A percentile compares a stretch with the other conserved stretches of the same genome.
phyloP scores from a whole-genome alignment of 2,329 filamentous ascomycete genomes.

The Colletotrichum shisoi region DNA sequence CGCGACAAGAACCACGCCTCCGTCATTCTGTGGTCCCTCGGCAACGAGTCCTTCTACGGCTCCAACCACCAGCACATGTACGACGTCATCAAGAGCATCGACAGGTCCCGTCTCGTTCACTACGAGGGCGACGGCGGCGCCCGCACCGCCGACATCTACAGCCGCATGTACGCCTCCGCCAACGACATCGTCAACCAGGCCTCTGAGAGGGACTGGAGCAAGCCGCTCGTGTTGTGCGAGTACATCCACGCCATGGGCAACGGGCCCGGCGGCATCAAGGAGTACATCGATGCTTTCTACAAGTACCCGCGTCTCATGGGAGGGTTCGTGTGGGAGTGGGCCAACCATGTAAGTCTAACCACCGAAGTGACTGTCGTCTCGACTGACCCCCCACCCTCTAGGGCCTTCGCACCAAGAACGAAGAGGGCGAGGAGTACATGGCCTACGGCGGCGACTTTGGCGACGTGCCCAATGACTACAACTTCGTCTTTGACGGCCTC shows the following conservation, averaged over 20 bases:
- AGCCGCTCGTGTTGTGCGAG: constrained; percentile 67
- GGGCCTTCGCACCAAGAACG: constrained; percentile 55
- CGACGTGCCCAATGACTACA: constrained; percentile 66
- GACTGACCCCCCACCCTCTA: constrained; percentile 36
- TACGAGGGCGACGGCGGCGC: constrained; percentile 70
- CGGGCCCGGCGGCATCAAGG: constrained; percentile 70
- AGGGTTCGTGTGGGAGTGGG: constrained; percentile 72
- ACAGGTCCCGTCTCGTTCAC: constrained; percentile 67
- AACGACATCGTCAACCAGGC: constrained; percentile 54
- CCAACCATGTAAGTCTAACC: constrained; percentile 58
- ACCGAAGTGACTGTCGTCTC: neutral
- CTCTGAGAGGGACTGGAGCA: constrained; percentile 54
- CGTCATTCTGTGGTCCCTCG: constrained; percentile 75
- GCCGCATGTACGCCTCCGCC: constrained; percentile 69
- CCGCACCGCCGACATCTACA: constrained; percentile 68
- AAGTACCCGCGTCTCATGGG: constrained; percentile 62
- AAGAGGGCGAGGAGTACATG: constrained; percentile 58
- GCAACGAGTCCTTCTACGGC: constrained; percentile 76
- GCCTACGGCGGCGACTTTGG: constrained; percentile 70
- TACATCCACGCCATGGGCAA: constrained; percentile 74
- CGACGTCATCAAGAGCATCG: constrained; percentile 65
- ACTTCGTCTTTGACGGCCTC: constrained; percentile 67
- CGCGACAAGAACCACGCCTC: constrained; percentile 68
- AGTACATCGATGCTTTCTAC: constrained; percentile 73
- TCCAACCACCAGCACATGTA: constrained; percentile 74